Evolutionary conservation across 2,329 filamentous ascomycete genomes (phyloP), one percentile per base, ranked within the genome.

Genomic region (Fusarium dlaminii): DNA sequence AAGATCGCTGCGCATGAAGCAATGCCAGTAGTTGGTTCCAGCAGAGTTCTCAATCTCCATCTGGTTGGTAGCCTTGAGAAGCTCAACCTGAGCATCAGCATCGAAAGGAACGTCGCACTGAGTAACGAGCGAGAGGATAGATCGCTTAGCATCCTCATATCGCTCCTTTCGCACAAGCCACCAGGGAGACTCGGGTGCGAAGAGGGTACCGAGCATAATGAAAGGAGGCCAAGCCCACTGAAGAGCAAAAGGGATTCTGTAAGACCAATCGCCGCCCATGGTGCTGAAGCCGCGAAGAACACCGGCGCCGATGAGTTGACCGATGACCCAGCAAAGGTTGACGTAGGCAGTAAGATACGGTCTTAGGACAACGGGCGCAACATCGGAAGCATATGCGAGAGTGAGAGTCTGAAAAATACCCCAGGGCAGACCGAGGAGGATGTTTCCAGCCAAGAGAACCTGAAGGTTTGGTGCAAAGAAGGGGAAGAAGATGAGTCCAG

Each of bases 171-270:
- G 82, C 15, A 86, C 83, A 8, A 86, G 81, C 83, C 84, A 87
- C 85, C 86, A 87, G 1, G 86, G 86, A 2, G 83, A 86, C 68
- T 87, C 86, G 0, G 86, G 86, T 6, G 85, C 84, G n/a, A 86
- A 82, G n/a, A 80, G 75, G n/a, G 85, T 82, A 36, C 81, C 82
- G 8, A 85, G 85, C 76, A 14, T 87, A 79, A 5, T 84, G 83
- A 7, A 85, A 0, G 85, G 84, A 79, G 84, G 87, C 65, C 65
- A 68, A 8, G 82, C 69, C 86, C 86, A 88, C 75, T 87, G 86
- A 6, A 87, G 68, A 4, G 82, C 85, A 61, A 85, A 88, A 2
- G 86, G 86, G 20, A 88, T 86, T 30, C 83, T 81, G 75, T 84
- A 88, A 0, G 82, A 83, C 85, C 85, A 87, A 63, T 87, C 68